Base-by-base conservation (phyloP, 2,329 filamentous ascomycete genomes). In the Pyrenochaeta sp. region DNA sequence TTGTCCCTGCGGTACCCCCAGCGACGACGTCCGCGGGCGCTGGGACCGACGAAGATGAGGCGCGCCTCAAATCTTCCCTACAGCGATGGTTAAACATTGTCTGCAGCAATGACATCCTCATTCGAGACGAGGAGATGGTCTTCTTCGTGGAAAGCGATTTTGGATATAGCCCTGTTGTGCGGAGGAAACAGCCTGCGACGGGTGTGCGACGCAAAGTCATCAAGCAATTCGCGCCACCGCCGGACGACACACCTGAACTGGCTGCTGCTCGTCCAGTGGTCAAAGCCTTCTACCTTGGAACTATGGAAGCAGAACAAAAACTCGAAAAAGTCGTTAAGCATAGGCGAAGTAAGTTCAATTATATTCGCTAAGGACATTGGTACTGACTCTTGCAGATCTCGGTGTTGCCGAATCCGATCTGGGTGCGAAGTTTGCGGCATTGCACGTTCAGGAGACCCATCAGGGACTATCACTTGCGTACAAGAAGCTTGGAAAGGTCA, bases 71-170 rank as follows among this genome's bases (percentile, higher is more conserved):
- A 74, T 84, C 85, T 1, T 82, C 90, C 7, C 83, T 99, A 77
- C 94, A 99, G 74, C 82, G 91, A 67, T 99, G 94, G 94, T 81
- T 99, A 61, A 96, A 96, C 71, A 89, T 89, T 46, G 88, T 99
- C 14, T 96, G 94, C 74, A 84, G 83, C 63, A 97, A 94, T 60
- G 92, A 97, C 23, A 86, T 95, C 1, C 82, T 99, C 6, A 96
- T 96, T 79, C 85, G 88, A 51, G 94, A 99, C 68, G 93, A 97
- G 51, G 94, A 99, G 74, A 93, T 97, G 85, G 85, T 96, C 4
- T 86, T 97, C 48, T 99, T 99, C 63, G 91, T 99, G n/a, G 94
- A 99, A 74, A 96, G 90, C 67, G 94, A 99, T 71, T 97, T 96
- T 71, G 94, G 94, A 27, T 99, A 99, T 73, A 96, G 91, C 64